A percentile compares a stretch with the other conserved stretches of the same genome.
Conservation (phyloP, 2,329 filamentous ascomycete species). For the Hyphodiscus sp. region DNA sequence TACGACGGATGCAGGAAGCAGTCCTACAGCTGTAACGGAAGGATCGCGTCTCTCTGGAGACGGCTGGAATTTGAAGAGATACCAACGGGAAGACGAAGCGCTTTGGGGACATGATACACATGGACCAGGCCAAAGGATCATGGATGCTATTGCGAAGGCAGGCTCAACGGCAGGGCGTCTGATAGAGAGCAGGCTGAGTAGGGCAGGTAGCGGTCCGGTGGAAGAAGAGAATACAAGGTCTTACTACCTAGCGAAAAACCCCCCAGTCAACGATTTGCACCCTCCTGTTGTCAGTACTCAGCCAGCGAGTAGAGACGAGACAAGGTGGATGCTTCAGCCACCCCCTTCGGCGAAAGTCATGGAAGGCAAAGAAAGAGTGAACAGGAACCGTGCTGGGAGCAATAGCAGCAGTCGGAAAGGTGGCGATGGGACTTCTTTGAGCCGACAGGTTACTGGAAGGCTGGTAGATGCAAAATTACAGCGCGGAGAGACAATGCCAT, state of each 20-base stretch:
- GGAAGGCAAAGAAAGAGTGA: conserved; percentile 74
- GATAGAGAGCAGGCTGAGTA: conserved; percentile 42
- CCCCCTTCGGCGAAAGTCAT: conserved; percentile 86
- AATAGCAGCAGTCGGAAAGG: conserved; percentile 38
- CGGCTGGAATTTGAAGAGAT: conserved; percentile 71
- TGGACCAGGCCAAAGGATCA: conserved; percentile 45
- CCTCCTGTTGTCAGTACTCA: conserved; percentile 76
- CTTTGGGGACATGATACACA: conserved; percentile 65
- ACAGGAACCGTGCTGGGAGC: conserved; percentile 40
- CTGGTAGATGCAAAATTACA: conserved; percentile 26
- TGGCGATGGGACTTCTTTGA: conserved; percentile 17
- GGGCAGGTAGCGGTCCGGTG: conserved; percentile 13
- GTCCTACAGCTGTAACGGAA: conserved; percentile 41
- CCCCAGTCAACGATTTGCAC: conserved; percentile 79
- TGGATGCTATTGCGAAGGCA: conserved; percentile 40
- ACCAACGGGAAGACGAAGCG: conserved; percentile 83
- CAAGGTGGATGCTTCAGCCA: conserved; percentile 88
- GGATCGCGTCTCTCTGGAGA: conserved; percentile 39
- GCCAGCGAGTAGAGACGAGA: conserved; percentile 61
- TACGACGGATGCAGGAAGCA: conserved; percentile 32
- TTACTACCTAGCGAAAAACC: conserved; percentile 40
- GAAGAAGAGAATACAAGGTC: conserved; percentile 32
- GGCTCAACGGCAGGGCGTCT: conserved; percentile 45
- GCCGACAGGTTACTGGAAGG: conserved; percentile 26
- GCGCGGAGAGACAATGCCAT: conserved; percentile 20